Base-by-base conservation (phyloP, 768 basidiomycete genomes). In the Boletus eberwhitei region DNA sequence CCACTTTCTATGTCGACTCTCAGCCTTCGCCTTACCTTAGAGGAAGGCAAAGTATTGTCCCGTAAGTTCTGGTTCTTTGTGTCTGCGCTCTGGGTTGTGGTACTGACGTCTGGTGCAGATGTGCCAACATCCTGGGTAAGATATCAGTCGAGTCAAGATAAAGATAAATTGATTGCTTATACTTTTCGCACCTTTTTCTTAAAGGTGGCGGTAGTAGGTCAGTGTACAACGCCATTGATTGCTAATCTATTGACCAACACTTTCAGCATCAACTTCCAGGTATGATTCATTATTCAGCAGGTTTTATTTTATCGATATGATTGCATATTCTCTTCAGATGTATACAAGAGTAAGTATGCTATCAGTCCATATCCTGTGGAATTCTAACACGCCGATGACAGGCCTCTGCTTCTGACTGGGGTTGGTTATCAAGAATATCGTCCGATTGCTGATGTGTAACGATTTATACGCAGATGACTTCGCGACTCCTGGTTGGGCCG, bases 331-430 rank as follows among this genome's bases (percentile, higher is more conserved):
- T 43, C n/a, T n/a, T 26, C 16, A 59, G 79, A 86, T 87, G 85
- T 86, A 86, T 71, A 86, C 84, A 26, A 77, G 83, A 62, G 81
- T 81, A 64, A 61, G 45, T 43, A 32, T 31, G 1, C 40, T 32
- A 19, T 22, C 16, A 5, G 35, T 34, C 14, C 14, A 35, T 53
- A 39, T 46, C 21, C 12, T 8, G 21, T 9, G 9, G 24, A 16
- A 31, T 19, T 22, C 47, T 55, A 17, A 59, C 42, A 12, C 21
- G 8, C 24, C 16, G 31, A 32, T 40, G 11, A 21, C 42, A 82
- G 81, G 85, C 84, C 34, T 86, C 85, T 40, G 84, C 81, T 9
- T 86, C 85, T 26, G 85, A 86, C 61, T 86, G 85, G 84, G 82
- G 85, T 85, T 56, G 41, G 77, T 59, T 34, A 19, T 40, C 14